Conservation (phyloP, 2,329 filamentous ascomycete genomes). For the Aplosporella prunicola region DNA sequence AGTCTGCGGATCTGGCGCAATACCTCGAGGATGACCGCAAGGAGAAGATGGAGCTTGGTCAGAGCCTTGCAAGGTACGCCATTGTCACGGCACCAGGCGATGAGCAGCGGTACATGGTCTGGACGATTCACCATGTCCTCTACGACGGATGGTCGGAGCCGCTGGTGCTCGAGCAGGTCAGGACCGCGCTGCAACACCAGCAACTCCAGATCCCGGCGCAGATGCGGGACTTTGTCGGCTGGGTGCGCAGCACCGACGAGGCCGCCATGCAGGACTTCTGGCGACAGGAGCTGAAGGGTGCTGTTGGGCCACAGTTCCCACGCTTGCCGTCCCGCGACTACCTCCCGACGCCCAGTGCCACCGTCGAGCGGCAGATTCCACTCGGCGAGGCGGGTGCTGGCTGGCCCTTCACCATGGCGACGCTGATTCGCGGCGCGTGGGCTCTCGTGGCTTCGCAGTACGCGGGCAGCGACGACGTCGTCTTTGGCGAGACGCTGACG, state of each 20-base stretch:
- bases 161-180: constrained; percentile 25
- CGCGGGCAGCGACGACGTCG: constrained; percentile 43
- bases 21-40: constrained; percentile 28
- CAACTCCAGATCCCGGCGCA: constrained; percentile 13
- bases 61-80: constrained; percentile 29
- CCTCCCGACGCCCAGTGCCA: constrained; percentile 40
- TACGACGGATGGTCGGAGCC: constrained; percentile 28
- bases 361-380: constrained; percentile 13
- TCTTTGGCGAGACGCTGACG: constrained; percentile 52
- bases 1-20: constrained; percentile 12
- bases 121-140: constrained; percentile 46
- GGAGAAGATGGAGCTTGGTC: constrained; percentile 31
- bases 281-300: constrained; percentile 30
- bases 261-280: constrained; percentile 37
- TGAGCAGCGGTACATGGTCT: constrained; percentile 33
- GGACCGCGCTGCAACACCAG: constrained; percentile 16
- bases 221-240: constrained; percentile 42
- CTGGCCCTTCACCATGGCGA: constrained; percentile 38
- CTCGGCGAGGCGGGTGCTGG: constrained; percentile 1
- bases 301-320: constrained; percentile 37
- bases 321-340: constrained; percentile 38
- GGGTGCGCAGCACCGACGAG: constrained; percentile 34
- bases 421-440: constrained; percentile 43
- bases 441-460: constrained; percentile 38
- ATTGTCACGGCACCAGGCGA: constrained; percentile 18